Percentiles rank a stretch among this genome's conserved stretches.
Conservation (phyloP, 2,329 filamentous ascomycete genomes). For the Aspergillus fumigatus region DNA sequence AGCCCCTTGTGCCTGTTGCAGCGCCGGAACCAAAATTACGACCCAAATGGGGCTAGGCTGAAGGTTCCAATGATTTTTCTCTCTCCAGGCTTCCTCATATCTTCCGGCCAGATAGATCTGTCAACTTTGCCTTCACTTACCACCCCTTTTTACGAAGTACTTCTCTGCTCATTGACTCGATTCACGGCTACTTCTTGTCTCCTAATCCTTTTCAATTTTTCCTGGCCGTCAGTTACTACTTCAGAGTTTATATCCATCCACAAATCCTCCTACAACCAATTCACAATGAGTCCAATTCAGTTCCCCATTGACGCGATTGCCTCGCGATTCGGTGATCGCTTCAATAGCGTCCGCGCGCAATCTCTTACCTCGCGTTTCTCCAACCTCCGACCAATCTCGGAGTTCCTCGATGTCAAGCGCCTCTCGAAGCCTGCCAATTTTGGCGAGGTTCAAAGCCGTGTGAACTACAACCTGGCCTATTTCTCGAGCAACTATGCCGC, state of each 20-base stretch:
- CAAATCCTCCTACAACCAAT: background rate
- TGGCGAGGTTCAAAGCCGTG: slow-evolving; percentile 77
- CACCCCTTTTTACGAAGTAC: background rate
- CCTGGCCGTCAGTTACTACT: background rate
- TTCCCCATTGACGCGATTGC: slow-evolving; percentile 90
- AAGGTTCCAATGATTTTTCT: background rate
- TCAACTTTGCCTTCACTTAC: background rate
- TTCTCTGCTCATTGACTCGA: background rate
- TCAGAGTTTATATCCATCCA: background rate
- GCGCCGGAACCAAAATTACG: background rate
- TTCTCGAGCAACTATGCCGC: slow-evolving; percentile 98
- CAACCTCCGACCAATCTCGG: slow-evolving; percentile 83
- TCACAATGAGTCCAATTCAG: slow-evolving; percentile 76
- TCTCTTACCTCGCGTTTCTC: slow-evolving; percentile 78
- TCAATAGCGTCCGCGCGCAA: slow-evolving; percentile 75
- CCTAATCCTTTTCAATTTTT: background rate
- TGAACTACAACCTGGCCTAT: slow-evolving; percentile 96
- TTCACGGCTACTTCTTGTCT: background rate
- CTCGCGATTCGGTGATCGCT: slow-evolving; percentile 86
- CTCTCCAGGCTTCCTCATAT: slow-evolving; percentile 1
- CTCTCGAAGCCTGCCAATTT: slow-evolving; percentile 93
- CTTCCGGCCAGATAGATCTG: background rate
- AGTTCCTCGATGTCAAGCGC: slow-evolving; percentile 95
- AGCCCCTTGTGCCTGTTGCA: background rate
- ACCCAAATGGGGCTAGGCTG: slow-evolving; percentile 8